These are phyloP conservation scores for Candida germanica DNA, from an alignment of 805 yeast species.

Conservation along the genomic window DNA sequence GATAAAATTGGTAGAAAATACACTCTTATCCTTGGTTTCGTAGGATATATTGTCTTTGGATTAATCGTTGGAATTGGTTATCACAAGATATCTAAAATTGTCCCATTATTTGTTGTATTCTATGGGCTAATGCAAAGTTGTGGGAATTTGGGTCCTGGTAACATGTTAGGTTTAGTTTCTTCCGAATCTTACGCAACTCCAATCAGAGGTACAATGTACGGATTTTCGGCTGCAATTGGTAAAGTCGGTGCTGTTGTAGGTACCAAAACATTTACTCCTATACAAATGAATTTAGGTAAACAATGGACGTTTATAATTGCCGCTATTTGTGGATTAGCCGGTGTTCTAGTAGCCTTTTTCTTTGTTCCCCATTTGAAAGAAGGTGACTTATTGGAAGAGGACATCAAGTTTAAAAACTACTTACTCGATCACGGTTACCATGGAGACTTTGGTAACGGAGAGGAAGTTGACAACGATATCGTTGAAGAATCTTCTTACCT, in stretches of 20 bases:
- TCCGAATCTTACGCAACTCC: conserved; percentile 75
- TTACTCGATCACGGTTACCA: conserved; percentile 59
- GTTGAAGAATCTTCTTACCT: conserved; percentile 3
- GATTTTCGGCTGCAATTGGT: conserved; percentile 75
- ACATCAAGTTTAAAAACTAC: conserved; percentile 58
- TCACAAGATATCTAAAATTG: conserved; percentile 52
- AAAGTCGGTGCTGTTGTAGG: conserved; percentile 87
- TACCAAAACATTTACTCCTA: conserved; percentile 67
- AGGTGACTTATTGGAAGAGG: conserved; percentile 66
- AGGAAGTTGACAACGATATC: conserved; percentile 19
- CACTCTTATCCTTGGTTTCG: conserved; percentile 67
- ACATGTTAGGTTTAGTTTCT: conserved; percentile 62
- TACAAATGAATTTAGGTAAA: conserved; percentile 60
- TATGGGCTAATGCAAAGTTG: conserved; percentile 69
- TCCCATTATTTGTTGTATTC: conserved; percentile 63
- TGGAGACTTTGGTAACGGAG: conserved; percentile 41
- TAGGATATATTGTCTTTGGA: conserved; percentile 69
- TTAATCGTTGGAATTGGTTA: conserved; percentile 67
- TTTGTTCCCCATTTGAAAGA: conserved; percentile 68
- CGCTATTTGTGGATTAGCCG: conserved; percentile 66
- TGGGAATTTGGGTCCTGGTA: conserved; percentile 80
- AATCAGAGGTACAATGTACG: conserved; percentile 72
- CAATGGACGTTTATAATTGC: conserved; percentile 79
- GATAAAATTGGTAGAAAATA: conserved; percentile 69
- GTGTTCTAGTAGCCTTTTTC: conserved; percentile 56